Base-by-base conservation (phyloP, 805 yeast genomes). In the Myxozyma melibiosi region DNA sequence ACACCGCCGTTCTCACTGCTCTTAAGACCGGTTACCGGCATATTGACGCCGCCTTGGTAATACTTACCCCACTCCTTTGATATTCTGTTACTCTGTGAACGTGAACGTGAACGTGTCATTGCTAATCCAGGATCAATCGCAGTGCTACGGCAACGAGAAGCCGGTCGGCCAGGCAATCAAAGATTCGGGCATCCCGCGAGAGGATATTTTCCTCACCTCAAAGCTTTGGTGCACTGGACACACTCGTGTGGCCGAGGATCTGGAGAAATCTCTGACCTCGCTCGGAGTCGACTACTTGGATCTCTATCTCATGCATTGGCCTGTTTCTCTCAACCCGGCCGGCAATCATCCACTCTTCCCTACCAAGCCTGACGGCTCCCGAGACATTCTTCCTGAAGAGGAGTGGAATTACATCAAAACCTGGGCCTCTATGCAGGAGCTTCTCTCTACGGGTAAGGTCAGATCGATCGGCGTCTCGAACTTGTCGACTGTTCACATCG, bases 261-360 rank as follows among this genome's bases (percentile, higher is more conserved):
- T 88, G 38, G 78, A 82, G 14, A 74, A 72, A 48, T 84, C 91
- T 4, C 76, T 88, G 66, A 65, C 77, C 63, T 80, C 84, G 66
- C 76, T 88, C 59, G 84, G 84, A 0, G 68, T 87, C 64, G 92
- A 85, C 46, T 89, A 89, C 67, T 85, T 89, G 51, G 96, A 89
- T 69, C 74, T 89, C 42, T 84, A 84, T 68, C 77, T 89, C 68
- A 79, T 88, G 70, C 96, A 89, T 73, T 89, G 95, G 95, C 96
- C 96, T 5, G 80, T 80, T 37, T 74, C 85, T n/a, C 70, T 80
- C 57, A 79, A 70, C 60, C 71, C 76, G 65, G 25, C 37, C 34
- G 74, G 71, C 30, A 49, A 49, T 28, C 76, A 74, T 45, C 76
- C 75, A 6, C 62, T 69, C 5, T 64, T 75, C 55, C 82, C 83